Evolutionary conservation across 1,284 basidiomycete species (phyloP).

Genomic region (Leccinum holopus): DNA sequence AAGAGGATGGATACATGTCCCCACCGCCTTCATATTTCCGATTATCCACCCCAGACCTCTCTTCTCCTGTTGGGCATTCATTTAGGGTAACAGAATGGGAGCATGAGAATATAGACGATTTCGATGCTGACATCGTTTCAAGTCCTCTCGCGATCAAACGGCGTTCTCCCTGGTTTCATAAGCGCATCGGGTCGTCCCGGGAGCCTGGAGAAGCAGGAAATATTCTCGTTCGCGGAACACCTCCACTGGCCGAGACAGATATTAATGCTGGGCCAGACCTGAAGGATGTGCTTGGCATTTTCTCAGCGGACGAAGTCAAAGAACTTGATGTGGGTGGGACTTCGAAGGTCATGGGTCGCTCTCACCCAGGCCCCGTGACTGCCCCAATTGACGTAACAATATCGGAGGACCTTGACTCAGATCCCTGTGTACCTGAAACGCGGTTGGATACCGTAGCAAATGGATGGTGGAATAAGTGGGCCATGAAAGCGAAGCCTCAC

Average conservation of each 20-base stretch:
- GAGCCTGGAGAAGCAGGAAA: constrained; percentile 11
- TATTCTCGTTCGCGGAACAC: constrained; percentile 42
- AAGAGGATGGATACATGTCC: constrained; percentile 78
- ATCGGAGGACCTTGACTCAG: constrained; percentile 25
- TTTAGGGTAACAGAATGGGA: constrained; percentile 14
- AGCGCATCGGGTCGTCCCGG: constrained; percentile 8
- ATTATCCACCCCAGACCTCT: constrained; percentile 56
- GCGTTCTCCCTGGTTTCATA: constrained; percentile 20
- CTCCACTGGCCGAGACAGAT: constrained; percentile 21
- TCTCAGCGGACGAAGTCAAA: constrained; percentile 52
- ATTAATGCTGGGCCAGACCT: constrained; percentile 47
- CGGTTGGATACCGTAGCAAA: constrained; percentile 48
- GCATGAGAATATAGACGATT: constrained; percentile 37
- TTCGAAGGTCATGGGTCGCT: background rate
- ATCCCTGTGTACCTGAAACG: constrained; percentile 27
- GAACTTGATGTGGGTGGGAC: constrained; percentile 29
- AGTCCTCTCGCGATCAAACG: constrained; percentile 49
- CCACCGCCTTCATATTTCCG: constrained; percentile 55
- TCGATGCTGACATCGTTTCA: constrained; percentile 59
- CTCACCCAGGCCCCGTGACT: background rate
- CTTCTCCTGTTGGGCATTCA: constrained; percentile 49
- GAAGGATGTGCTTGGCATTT: constrained; percentile 43
- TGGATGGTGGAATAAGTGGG: constrained; percentile 64
- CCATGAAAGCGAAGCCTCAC: constrained; percentile 27
- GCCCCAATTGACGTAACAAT: constrained; percentile 2